A percentile compares a stretch with the other conserved stretches of the same genome.
phyloP scores from a whole-genome alignment of 768 basidiomycete genomes.

The Lentinula sp. region DNA sequence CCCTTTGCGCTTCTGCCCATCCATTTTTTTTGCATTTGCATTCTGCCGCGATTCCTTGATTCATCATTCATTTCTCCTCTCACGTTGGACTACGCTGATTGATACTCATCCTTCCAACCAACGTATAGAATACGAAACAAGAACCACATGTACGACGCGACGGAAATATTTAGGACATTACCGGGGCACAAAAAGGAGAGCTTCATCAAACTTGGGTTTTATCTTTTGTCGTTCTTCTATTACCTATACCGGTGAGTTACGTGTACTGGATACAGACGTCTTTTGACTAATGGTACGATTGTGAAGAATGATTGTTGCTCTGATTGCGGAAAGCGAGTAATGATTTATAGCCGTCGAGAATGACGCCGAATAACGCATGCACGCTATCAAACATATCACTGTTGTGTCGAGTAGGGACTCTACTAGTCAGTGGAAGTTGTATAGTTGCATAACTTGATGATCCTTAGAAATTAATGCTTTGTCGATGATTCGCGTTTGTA shows the following conservation, averaged over 20 bases:
- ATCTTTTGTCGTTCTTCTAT: constrained; percentile 87
- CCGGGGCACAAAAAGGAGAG: constrained; percentile 94
- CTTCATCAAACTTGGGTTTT: constrained; percentile 93
- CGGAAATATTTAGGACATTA: constrained; percentile 96
- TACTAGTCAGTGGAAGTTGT: too few relatives aligned
- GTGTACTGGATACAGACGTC: not conserved
- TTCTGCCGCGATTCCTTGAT: not conserved
- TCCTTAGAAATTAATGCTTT: not conserved
- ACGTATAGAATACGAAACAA: constrained; percentile 75
- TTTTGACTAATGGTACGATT: not conserved
- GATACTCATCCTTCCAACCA: constrained; percentile 1
- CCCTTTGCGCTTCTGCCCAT: not conserved
- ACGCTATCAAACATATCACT: too few relatives aligned
- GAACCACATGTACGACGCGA: constrained; percentile 98
- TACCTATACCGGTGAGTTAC: constrained; percentile 80
- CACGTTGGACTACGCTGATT: not conserved
- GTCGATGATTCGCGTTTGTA: not conserved
- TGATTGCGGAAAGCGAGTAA: constrained; percentile 75
- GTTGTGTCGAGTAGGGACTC: too few relatives aligned
- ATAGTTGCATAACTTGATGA: too few relatives aligned
- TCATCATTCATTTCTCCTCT: not conserved
- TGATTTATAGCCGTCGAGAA: not conserved
- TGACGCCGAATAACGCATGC: not conserved
- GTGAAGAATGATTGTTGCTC: constrained; percentile 77
- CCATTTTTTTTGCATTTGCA: not conserved